phyloP scores from a whole-genome alignment of 306 rosid species.

The Benincasa hispida region DNA sequence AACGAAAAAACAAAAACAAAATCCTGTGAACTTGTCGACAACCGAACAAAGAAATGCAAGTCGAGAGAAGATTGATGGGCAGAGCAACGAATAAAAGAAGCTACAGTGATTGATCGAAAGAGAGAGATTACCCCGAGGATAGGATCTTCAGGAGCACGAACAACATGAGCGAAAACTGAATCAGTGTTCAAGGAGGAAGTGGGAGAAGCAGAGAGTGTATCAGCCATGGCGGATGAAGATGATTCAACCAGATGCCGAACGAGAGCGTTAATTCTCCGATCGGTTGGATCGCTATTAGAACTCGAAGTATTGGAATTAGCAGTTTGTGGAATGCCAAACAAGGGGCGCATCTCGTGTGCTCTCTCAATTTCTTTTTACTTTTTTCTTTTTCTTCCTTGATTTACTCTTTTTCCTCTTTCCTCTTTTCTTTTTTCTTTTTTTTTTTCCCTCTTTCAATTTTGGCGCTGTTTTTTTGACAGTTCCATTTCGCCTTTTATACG shows the following conservation, averaged over 20 bases:
- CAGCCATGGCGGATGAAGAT: conserved; percentile 28
- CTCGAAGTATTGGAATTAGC: conserved; percentile 9
- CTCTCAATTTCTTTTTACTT: neutral
- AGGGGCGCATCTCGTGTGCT: conserved; percentile 52
- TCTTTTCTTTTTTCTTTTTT: neutral
- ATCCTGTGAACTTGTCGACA: neutral
- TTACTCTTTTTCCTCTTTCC: neutral
- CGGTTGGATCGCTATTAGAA: conserved; percentile 18
- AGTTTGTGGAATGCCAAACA: conserved; percentile 14
- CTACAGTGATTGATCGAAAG: neutral
- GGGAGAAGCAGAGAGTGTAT: conserved; percentile 39
- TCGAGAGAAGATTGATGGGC: neutral
- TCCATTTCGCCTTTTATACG: neutral
- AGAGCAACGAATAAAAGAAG: neutral
- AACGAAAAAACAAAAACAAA: neutral
- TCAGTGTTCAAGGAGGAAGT: conserved; percentile 29
- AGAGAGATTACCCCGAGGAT: conserved; percentile 65
- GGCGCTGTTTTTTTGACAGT: neutral
- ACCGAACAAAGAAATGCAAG: neutral
- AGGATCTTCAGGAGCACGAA: conserved; percentile 93
- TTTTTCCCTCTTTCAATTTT: neutral
- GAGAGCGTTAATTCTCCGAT: conserved; percentile 62
- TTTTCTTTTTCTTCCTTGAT: neutral
- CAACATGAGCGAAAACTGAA: conserved; percentile 75
- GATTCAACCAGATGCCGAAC: conserved; percentile 29